Conservation (phyloP, 768 basidiomycete genomes). For the Pisolithus orientalis region DNA sequence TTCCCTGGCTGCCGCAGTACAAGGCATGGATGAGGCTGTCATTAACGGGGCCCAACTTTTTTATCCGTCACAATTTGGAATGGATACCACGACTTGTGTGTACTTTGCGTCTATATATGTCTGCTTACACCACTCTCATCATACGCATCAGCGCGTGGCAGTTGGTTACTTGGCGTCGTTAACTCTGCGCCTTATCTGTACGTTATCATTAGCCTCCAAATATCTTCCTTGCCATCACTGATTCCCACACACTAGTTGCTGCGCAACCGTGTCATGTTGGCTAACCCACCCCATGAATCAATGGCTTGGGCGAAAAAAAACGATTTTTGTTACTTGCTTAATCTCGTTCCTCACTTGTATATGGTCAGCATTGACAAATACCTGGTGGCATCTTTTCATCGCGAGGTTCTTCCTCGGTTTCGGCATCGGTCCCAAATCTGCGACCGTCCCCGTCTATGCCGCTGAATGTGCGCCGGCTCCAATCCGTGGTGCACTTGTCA, state of each 20-base stretch:
- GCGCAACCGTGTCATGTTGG: conserved; percentile 54
- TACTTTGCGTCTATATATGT: conserved; percentile 11
- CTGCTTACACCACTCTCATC: conserved; percentile 22
- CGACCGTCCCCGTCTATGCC: conserved; percentile 59
- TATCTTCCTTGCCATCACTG: neutral
- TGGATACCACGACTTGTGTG: conserved; percentile 25
- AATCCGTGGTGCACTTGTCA: conserved; percentile 85
- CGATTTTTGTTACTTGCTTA: conserved; percentile 52
- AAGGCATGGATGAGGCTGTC: conserved; percentile 40
- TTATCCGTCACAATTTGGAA: conserved; percentile 51
- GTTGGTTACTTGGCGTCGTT: conserved; percentile 73
- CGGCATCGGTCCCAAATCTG: conserved; percentile 47
- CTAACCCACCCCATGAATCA: conserved; percentile 45
- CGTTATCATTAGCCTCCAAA: conserved; percentile 15
- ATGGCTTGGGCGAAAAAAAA: conserved; percentile 54
- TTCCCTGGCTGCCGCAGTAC: conserved; percentile 75
- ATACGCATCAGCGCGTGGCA: conserved; percentile 32
- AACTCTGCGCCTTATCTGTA: conserved; percentile 59
- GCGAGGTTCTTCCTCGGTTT: conserved; percentile 45
- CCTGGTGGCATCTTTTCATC: conserved; percentile 41
- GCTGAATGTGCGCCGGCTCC: conserved; percentile 75
- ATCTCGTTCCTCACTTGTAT: conserved; percentile 50
- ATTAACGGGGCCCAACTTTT: conserved; percentile 15
- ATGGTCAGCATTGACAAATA: conserved; percentile 48
- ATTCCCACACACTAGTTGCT: conserved; percentile 31